These are phyloP conservation scores for Hygrophoropsis aurantiaca DNA, from an alignment of 768 basidiomycete genomes.

Conservation along the genomic window DNA sequence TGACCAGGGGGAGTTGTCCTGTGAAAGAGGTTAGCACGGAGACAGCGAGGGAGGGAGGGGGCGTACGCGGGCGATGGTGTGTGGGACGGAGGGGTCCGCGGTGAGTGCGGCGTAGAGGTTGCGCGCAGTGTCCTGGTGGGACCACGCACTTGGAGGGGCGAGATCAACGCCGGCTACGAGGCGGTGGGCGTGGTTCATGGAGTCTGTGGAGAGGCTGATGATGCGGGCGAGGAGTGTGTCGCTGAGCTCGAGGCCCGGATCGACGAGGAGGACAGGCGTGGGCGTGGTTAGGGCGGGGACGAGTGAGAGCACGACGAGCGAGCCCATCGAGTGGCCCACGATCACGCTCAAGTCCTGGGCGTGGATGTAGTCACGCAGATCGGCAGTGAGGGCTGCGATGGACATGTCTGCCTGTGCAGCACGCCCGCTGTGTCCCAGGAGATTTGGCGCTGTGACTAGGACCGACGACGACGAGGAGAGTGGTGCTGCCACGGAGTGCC, in stretches of 20 bases:
- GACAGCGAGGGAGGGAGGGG: too few species aligned
- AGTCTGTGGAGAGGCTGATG: too few species aligned
- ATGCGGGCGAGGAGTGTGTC: too few species aligned
- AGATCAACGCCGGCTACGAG: too few species aligned
- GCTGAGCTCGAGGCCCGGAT: conserved; percentile 6
- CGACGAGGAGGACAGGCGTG: conserved; percentile 12
- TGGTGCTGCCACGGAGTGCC: neutral
- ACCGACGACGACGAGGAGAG: too few species aligned
- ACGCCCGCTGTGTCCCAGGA: conserved; percentile 16
- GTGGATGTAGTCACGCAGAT: conserved; percentile 15
- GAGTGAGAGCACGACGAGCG: conserved; percentile 10
- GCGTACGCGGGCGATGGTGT: neutral
- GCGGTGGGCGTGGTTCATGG: too few species aligned
- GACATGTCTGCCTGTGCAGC: conserved; percentile 10
- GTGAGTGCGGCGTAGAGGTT: neutral
- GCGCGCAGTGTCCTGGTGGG: too few species aligned
- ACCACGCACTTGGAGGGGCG: too few species aligned
- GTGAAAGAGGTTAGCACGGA: neutral
- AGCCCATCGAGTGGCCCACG: conserved; percentile 17
- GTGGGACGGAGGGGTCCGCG: neutral
- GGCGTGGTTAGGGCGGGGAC: conserved; percentile 1
- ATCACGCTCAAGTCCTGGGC: conserved; percentile 13
- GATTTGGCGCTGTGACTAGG: conserved; percentile 15
- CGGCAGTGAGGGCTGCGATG: conserved; percentile 9
- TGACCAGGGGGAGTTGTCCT: conserved; percentile 16